These are phyloP conservation scores for Tolypocladium capitatum DNA, from an alignment of 2,329 filamentous ascomycete genomes.

Conservation along the genomic window DNA sequence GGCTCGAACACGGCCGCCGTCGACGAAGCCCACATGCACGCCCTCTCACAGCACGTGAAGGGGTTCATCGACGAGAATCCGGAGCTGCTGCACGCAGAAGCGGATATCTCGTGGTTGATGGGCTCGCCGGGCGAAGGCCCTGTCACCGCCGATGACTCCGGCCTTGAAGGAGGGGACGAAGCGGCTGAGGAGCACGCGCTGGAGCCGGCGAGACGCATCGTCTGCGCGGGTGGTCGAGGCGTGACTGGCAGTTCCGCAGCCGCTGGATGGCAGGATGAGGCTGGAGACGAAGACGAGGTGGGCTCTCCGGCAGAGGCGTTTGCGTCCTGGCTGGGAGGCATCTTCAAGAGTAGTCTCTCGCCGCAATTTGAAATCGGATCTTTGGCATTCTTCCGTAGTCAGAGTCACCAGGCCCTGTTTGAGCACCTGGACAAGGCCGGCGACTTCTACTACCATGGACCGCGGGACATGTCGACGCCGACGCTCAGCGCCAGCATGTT, in stretches of 20 bases:
- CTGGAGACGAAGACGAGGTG: conserved; percentile 5
- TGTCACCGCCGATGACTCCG: neutral
- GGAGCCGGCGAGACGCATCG: neutral
- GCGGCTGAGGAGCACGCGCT: neutral
- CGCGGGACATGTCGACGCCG: conserved; percentile 35
- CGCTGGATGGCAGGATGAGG: conserved; percentile 3
- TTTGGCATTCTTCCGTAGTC: conserved; percentile 34
- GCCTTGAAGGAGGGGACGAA: neutral
- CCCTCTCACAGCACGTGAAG: conserved; percentile 31
- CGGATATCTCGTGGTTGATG: conserved; percentile 35
- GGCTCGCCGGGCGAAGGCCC: neutral
- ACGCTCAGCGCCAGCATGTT: conserved; percentile 43
- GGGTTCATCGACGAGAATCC: conserved; percentile 31
- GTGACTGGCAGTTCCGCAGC: neutral
- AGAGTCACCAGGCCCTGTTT: conserved; percentile 33
- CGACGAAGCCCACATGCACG: conserved; percentile 27
- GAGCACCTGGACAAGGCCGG: conserved; percentile 33
- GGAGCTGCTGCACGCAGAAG: conserved; percentile 31
- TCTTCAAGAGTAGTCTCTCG: conserved; percentile 37
- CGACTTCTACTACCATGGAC: conserved; percentile 33
- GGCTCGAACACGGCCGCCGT: conserved; percentile 43
- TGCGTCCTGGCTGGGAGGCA: conserved; percentile 19
- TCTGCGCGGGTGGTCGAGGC: neutral
- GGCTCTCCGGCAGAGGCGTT: conserved; percentile 15
- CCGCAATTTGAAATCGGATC: conserved; percentile 42